Percentiles rank a stretch among this genome's conserved stretches.
These are phyloP conservation scores for Kuraishia piskuri DNA, from an alignment of 805 yeast species.

Conservation along the genomic window DNA sequence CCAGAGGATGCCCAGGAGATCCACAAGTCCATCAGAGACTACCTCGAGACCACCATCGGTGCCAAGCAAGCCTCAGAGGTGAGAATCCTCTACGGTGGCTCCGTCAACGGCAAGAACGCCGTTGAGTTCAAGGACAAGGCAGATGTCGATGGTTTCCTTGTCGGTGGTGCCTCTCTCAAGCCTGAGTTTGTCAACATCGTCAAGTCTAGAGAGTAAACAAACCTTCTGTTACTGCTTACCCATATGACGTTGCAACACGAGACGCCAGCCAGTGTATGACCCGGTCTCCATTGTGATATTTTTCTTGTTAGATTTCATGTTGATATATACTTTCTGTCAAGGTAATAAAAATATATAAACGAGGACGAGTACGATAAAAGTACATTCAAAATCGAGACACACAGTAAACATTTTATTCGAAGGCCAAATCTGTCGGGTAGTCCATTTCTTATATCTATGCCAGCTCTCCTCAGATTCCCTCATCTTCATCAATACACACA, in stretches of 20 bases:
- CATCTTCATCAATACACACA: neutral
- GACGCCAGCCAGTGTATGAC: too few species aligned
- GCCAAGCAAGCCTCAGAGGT: slow-evolving; percentile 63
- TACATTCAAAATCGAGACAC: neutral
- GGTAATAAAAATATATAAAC: neutral
- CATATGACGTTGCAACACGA: too few species aligned
- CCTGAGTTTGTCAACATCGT: slow-evolving; percentile 95
- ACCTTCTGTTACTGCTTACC: neutral
- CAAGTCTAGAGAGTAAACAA: slow-evolving; percentile 70
- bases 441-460: too few species aligned
- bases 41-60: slow-evolving; percentile 72
- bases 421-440: too few species aligned
- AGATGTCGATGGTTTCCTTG: slow-evolving; percentile 97
- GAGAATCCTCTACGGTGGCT: slow-evolving; percentile 97
- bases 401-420: too few species aligned
- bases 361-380: too few species aligned
- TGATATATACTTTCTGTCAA: neutral
- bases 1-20: slow-evolving; percentile 96
- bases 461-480: too few species aligned
- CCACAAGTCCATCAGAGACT: slow-evolving; percentile 82
- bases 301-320: neutral
- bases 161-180: slow-evolving; percentile 98
- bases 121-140: slow-evolving; percentile 81
- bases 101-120: slow-evolving; percentile 94
- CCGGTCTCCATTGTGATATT: neutral